Conservation (phyloP, 2,329 filamentous ascomycete genomes). For the Sclerotinia nivalis region DNA sequence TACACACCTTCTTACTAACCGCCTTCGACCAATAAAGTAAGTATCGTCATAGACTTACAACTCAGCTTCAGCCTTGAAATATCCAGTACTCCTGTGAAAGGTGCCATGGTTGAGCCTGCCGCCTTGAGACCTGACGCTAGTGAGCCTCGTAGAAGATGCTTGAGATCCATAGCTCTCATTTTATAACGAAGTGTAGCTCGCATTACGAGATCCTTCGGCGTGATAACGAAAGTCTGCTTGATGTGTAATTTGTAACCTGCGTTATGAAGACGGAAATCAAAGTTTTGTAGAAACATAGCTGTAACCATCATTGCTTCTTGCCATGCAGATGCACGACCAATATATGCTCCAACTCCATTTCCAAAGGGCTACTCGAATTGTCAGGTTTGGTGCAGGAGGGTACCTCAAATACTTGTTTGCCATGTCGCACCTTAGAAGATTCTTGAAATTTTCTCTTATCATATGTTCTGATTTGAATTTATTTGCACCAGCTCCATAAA, state of each 20-base stretch:
- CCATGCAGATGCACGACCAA: conserved; percentile 73
- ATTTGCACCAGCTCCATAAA: conserved; percentile 65
- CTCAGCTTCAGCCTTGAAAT: background rate
- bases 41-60: conserved; percentile 52
- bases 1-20: background rate
- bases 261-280: conserved; percentile 64
- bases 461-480: conserved; percentile 72
- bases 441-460: conserved; percentile 67
- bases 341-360: conserved; percentile 69
- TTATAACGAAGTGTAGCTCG: conserved; percentile 55
- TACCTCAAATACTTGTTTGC: conserved; percentile 43
- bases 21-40: conserved; percentile 64
- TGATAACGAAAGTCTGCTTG: conserved; percentile 59
- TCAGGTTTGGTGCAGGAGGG: background rate
- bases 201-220: conserved; percentile 65
- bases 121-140: conserved; percentile 7
- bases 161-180: conserved; percentile 47
- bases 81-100: background rate
- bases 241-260: conserved; percentile 57
- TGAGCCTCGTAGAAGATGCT: conserved; percentile 40
- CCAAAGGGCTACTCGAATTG: conserved; percentile 69
- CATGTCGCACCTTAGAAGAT: conserved; percentile 49
- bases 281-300: conserved; percentile 68
- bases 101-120: background rate
- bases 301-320: conserved; percentile 67